Evolutionary conservation across 2,329 filamentous ascomycete species (phyloP), one percentile per base, ranked within the genome.

Genomic region (Lachnellula suecica): DNA sequence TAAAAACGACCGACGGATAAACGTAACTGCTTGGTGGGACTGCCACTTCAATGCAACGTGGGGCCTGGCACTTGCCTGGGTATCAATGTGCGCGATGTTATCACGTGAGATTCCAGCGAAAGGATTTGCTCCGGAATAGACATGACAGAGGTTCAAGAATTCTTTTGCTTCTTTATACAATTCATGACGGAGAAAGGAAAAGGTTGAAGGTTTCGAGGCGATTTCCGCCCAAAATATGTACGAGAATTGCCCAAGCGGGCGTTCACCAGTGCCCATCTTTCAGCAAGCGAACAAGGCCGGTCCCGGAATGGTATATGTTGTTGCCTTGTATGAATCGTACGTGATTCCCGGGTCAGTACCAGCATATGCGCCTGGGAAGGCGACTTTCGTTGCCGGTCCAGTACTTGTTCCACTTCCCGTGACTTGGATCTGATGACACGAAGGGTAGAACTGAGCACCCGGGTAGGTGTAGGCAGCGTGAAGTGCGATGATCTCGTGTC

Each of bases 211-310:
- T n/a, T n/a, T n/a, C n/a, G n/a, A n/a, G n/a, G n/a, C n/a, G n/a
- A n/a, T n/a, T n/a, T n/a, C n/a, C n/a, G n/a, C n/a, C n/a, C n/a
- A n/a, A n/a, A n/a, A n/a, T n/a, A n/a, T n/a, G n/a, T n/a, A n/a
- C n/a, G n/a, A n/a, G n/a, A n/a, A n/a, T n/a, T n/a, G n/a, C n/a
- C n/a, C n/a, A n/a, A n/a, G n/a, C n/a, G n/a, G n/a, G n/a, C n/a
- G n/a, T n/a, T n/a, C n/a, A n/a, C n/a, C n/a, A n/a, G n/a, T n/a
- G n/a, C 17, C 17, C 7, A 42, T 19, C 35, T 19, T 42, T 41
- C 68, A 79, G 63, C 77, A 80, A 15, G 63, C 71, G 58, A 79
- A 78, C 3, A 79, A 66, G 1, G 70, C 63, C 31, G 77, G 77
- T 0, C 77, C 76, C 0, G 77, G 76, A 41, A 79, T 71, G 3